Evolutionary conservation across 441 rosid genomes (phyloP).

Genomic region (Aleurites moluccanus): DNA sequence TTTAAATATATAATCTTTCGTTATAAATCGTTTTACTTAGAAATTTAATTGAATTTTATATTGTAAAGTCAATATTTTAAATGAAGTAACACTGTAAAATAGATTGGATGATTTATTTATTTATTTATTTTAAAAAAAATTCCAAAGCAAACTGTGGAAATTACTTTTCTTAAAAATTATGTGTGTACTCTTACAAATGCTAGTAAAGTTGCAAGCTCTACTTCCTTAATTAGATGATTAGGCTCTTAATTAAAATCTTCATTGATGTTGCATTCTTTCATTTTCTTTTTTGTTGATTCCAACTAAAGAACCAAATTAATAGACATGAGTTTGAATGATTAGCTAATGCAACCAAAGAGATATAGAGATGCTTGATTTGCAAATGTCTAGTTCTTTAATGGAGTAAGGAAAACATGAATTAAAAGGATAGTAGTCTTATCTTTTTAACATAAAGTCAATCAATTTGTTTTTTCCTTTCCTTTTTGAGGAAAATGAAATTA

Average conservation of each 20-base stretch:
- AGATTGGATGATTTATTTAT: too few species aligned
- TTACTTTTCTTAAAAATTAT: not conserved
- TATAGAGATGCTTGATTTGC: not conserved
- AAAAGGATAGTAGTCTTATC: not conserved
- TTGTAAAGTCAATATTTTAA: too few species aligned
- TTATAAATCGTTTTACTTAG: too few species aligned
- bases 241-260: not conserved
- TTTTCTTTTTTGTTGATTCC: not conserved
- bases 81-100: too few species aligned
- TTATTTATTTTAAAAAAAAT: not conserved
- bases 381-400: not conserved
- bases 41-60: too few species aligned
- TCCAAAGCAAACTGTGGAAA: not conserved
- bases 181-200: not conserved
- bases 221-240: not conserved
- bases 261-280: not conserved
- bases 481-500: too few species aligned
- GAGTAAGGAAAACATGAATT: not conserved
- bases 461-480: too few species aligned
- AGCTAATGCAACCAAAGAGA: slow-evolving; percentile 7
- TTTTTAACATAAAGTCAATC: not conserved
- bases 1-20: too few species aligned
- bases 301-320: slow-evolving; percentile 1
- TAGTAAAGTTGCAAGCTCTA: not conserved
- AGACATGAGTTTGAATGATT: slow-evolving; percentile 3